Conservation (phyloP, 768 basidiomycete species). For the Lanmaoa rubissima region DNA sequence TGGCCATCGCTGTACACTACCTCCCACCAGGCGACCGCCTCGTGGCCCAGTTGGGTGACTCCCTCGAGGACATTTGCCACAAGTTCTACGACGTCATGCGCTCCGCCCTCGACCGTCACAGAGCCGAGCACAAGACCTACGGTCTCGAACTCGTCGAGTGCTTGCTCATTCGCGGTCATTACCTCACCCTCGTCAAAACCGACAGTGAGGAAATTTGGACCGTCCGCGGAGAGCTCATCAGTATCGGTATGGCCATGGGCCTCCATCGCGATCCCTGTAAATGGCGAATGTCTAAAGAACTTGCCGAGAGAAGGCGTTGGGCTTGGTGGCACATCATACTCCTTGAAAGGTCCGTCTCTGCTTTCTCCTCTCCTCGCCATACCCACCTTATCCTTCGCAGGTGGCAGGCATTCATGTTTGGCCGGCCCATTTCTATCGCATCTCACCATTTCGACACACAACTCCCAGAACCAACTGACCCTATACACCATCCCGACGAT, state of each 20-base stretch:
- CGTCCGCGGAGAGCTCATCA: conserved; percentile 68
- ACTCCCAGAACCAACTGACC: conserved; percentile 65
- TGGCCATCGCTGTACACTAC: conserved; percentile 72
- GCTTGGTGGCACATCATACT: conserved; percentile 90
- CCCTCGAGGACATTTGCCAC: conserved; percentile 57
- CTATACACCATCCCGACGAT: conserved; percentile 39
- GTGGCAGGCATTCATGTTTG: conserved; percentile 89
- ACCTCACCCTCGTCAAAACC: conserved; percentile 67
- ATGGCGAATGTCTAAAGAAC: conserved; percentile 65
- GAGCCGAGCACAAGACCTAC: conserved; percentile 57
- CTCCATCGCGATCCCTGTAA: conserved; percentile 83
- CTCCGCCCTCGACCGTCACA: conserved; percentile 59
- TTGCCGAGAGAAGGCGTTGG: conserved; percentile 79
- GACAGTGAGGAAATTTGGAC: conserved; percentile 83
- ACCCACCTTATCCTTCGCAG: conserved; percentile 35
- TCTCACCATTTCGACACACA: conserved; percentile 84
- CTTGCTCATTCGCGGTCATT: conserved; percentile 66
- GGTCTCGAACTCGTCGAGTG: conserved; percentile 76
- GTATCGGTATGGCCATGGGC: conserved; percentile 79
- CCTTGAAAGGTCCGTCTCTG: conserved; percentile 62
- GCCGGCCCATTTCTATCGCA: conserved; percentile 70
- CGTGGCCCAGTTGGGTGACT: conserved; percentile 49
- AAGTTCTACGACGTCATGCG: conserved; percentile 72
- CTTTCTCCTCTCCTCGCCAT: not conserved
- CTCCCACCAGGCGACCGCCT: conserved; percentile 64